Evolutionary conservation across 495 filamentous ascomycete species (phyloP), one percentile per base, ranked within the genome.

Genomic region (Terfezia claveryi): DNA sequence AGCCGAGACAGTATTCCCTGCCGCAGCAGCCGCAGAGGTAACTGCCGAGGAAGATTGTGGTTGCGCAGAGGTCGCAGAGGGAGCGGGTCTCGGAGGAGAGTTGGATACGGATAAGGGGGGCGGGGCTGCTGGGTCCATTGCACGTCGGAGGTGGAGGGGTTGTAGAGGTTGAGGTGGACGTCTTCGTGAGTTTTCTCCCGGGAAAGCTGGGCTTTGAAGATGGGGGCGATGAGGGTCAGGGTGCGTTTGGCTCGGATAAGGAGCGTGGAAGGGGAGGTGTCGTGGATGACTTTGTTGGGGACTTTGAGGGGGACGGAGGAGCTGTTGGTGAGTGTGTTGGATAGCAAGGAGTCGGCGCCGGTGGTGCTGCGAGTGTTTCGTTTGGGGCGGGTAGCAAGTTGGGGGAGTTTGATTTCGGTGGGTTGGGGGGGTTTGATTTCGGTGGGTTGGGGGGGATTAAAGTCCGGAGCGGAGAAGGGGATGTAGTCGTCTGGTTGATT

Each of bases 11-110:
- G 16, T 58, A 53, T 55, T 67, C 65, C 10, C 32, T 53, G 5
- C 65, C 65, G 8, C 65, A 67, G 37, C 62, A 58, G 2, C 65
- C 62, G 51, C 65, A 67, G 23, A 67, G 49, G 27, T 62, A 67
- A 32, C 54, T 44, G 23, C 65, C 64, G 36, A 67, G 57, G 38
- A 61, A 63, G 38, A 64, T 63, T 5, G 57, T 59, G 10, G 65
- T 62, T 37, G 56, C 49, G 20, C 65, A 67, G 11, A 54, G 46
- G 38, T 67, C 65, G 27, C 65, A 67, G 32, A 57, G 50, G 17
- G 56, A 56, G 9, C 65, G 58, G 14, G 56, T 53, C 12, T 57
- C 49, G 9, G 62, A 60, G 10, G 37, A 51, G 17, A 49, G 20
- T n/a, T 54, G 53, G 5, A 65, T 57, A 8, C 64, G 54, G 23